Evolutionary conservation across 2,329 filamentous ascomycete genomes (phyloP).

Genomic region (Penicillium olsonii): DNA sequence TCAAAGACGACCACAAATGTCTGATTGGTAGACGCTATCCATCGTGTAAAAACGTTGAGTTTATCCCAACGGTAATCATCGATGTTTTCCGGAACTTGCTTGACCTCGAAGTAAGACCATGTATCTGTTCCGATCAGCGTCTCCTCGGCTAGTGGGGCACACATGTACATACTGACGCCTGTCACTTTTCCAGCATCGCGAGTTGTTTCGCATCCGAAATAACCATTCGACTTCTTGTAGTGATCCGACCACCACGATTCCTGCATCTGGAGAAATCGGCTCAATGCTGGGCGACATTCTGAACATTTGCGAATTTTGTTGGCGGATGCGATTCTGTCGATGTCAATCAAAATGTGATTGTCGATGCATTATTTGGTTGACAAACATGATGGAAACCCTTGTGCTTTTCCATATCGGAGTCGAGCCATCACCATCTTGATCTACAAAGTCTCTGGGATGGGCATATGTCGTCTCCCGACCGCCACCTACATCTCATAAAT

Average conservation of each 20-base stretch:
- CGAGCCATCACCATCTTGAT: not conserved
- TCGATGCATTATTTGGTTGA: not conserved
- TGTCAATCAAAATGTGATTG: not conserved
- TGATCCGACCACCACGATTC: not conserved
- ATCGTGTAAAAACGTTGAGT: slow-evolving; percentile 15
- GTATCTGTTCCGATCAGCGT: slow-evolving; percentile 9
- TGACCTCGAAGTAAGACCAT: slow-evolving; percentile 20
- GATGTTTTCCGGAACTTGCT: not conserved
- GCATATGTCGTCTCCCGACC: not conserved
- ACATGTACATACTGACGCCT: not conserved
- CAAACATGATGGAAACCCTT: not conserved
- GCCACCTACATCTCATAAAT: not conserved
- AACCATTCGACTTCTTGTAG: not conserved
- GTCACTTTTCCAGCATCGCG: not conserved
- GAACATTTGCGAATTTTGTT: not conserved
- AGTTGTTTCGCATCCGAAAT: not conserved
- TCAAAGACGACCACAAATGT: not conserved
- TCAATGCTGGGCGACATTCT: not conserved
- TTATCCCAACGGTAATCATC: slow-evolving; percentile 14
- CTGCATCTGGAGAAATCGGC: not conserved
- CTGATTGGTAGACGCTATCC: not conserved
- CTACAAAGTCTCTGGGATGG: not conserved
- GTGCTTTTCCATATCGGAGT: not conserved
- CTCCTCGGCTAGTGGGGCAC: not conserved
- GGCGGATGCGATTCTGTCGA: not conserved